A percentile compares a stretch with the other conserved stretches of the same genome.
phyloP scores from a whole-genome alignment of 805 yeast species.

The Hanseniaspora hatyaiensis region DNA sequence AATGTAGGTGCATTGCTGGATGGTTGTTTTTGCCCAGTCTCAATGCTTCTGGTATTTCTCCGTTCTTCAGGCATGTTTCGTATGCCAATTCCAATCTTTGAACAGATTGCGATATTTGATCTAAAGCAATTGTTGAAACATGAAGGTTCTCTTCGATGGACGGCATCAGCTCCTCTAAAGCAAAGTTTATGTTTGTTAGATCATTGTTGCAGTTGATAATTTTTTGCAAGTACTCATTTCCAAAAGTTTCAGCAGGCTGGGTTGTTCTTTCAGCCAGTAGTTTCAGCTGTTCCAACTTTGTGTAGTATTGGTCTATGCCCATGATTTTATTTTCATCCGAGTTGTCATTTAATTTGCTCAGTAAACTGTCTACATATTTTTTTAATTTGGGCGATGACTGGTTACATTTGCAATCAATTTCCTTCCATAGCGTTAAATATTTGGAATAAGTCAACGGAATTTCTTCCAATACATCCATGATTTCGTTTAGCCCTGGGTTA shows the following conservation, averaged over 20 bases:
- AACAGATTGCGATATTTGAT: conserved; percentile 55
- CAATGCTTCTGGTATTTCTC: conserved; percentile 69
- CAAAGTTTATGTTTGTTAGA: conserved; percentile 31
- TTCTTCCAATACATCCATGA: conserved; percentile 83
- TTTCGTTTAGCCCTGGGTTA: conserved; percentile 82
- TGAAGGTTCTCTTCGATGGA: conserved; percentile 95
- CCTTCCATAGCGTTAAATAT: conserved; percentile 77
- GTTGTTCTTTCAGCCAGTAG: conserved; percentile 1
- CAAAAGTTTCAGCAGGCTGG: neutral
- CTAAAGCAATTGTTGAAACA: conserved; percentile 84
- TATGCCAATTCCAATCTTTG: conserved; percentile 69
- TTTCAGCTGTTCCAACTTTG: conserved; percentile 6
- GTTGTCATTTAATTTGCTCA: conserved; percentile 21
- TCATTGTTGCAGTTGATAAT: conserved; percentile 22
- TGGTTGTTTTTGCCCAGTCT: conserved; percentile 73
- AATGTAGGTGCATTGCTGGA: conserved; percentile 60
- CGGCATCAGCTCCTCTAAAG: conserved; percentile 64
- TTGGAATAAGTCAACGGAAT: conserved; percentile 72
- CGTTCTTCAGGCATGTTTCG: conserved; percentile 52
- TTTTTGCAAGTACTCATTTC: neutral
- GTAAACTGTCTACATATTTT: conserved; percentile 40
- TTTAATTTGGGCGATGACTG: conserved; percentile 58
- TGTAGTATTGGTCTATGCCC: conserved; percentile 1
- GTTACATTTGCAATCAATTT: conserved; percentile 89
- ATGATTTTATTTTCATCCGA: neutral